Base-by-base conservation (phyloP, 2,329 filamentous ascomycete species). In the Phialemonium atrogriseum region DNA sequence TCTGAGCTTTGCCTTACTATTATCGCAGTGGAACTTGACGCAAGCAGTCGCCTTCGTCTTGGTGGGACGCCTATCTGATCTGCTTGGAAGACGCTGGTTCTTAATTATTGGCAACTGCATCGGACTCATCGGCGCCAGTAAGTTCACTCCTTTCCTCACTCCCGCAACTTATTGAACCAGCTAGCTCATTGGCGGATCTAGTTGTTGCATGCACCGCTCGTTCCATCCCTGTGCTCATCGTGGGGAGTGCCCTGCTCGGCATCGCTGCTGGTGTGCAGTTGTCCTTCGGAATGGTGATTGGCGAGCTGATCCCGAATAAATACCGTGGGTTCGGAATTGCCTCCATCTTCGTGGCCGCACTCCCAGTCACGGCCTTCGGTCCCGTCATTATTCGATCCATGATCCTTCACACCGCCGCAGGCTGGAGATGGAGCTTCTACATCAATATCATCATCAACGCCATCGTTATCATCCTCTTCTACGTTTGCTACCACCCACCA, bases 271-370 rank as follows among this genome's bases (percentile, higher is more conserved):
- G 52, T 1, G 52, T 54, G 5, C 55, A 58, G 40, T 37, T 56
- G 30, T 55, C 50, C 20, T 58, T 56, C 37, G 56, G 56, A 17
- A 50, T 57, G 8, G 53, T 52, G 3, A 46, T 61, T 7, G 50
- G 53, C 11, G 59, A 62, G 40, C 42, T 62, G 17, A 52, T 61
- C n/a, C 58, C 58, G 7, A 60, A 60, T 45, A 62, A 61, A 46
- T 56, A 60, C 29, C 52, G 58, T 7, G 48, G 53, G 4, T 41
- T 52, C 26, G 51, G 51, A 2, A 27, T 55, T 5, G 52, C 51
- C 2, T 48, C 52, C 10, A 47, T 58, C 16, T 57, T 57, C 28
- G 32, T 46, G 23, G 52, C 52, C 4, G 54, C 53, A 20, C 51
- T 52, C 4, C 51, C 54, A 3, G 52, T 58, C 19, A 48, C 54